Evolutionary conservation across 352 stramenopile genomes (phyloP).

Genomic region (Phytophthora macrochlamydospora): DNA sequence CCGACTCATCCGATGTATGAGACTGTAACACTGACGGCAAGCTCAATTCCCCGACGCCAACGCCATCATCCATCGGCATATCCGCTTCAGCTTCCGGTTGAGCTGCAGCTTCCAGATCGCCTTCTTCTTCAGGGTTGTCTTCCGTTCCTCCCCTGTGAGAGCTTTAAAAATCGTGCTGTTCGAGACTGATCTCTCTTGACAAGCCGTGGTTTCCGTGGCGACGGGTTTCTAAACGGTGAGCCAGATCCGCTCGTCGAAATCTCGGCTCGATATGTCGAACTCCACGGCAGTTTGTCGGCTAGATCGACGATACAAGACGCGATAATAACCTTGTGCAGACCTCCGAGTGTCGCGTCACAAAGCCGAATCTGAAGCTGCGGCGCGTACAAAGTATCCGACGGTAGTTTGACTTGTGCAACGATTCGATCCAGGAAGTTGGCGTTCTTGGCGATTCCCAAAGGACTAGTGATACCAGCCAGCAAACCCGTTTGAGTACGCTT

Average conservation of each 20-base stretch:
- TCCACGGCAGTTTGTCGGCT: conserved; percentile 72
- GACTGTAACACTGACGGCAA: conserved; percentile 34
- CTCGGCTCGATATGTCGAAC: conserved; percentile 43
- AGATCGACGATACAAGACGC: conserved; percentile 68
- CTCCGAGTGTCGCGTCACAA: conserved; percentile 55
- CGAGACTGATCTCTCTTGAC: background rate
- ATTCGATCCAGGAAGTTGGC: conserved; percentile 76
- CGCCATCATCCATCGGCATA: conserved; percentile 45
- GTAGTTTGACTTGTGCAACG: conserved; percentile 52
- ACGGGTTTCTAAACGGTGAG: conserved; percentile 56
- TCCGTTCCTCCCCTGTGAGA: no score
- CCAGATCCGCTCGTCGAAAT: conserved; percentile 7
- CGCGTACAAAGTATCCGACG: conserved; percentile 60
- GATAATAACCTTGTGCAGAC: conserved; percentile 55
- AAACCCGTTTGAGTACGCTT: conserved; percentile 48
- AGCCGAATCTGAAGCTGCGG: conserved; percentile 72
- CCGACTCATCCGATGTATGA: conserved; percentile 23
- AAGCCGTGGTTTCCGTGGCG: conserved; percentile 10
- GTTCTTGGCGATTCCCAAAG: conserved; percentile 58
- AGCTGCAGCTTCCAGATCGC: conserved; percentile 9
- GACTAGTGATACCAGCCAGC: background rate
- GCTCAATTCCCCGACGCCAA: conserved; percentile 60
- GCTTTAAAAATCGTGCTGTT: no score
- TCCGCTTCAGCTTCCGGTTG: conserved; percentile 24
- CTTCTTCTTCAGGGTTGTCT: conserved; percentile 5